These are phyloP conservation scores for Penicillium manginii DNA, from an alignment of 495 filamentous ascomycete genomes.

Conservation along the genomic window DNA sequence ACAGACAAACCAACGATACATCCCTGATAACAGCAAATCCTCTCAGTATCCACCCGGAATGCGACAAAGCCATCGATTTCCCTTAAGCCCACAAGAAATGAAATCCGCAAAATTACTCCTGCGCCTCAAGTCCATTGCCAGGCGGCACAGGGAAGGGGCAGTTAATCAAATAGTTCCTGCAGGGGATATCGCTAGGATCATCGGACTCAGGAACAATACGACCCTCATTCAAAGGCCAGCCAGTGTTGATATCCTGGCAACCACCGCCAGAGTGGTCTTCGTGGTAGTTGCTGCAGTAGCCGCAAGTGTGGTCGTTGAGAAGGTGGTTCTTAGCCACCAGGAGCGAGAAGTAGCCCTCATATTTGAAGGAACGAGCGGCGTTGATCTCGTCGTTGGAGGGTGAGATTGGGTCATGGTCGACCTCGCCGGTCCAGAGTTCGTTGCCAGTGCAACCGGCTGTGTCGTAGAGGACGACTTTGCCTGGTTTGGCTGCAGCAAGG, in stretches of 20 bases:
- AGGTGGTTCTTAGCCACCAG: constrained; percentile 11
- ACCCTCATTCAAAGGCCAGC: constrained; percentile 10
- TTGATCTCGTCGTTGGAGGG: constrained; percentile 12
- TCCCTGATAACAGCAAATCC: not conserved
- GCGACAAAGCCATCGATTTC: not conserved
- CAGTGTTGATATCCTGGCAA: constrained; percentile 13
- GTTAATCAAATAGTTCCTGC: constrained; percentile 10
- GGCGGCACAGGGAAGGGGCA: constrained; percentile 10
- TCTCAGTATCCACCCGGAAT: not conserved
- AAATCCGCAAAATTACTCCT: not conserved
- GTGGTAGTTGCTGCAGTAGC: constrained; percentile 12
- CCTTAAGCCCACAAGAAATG: not conserved
- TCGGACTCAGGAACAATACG: constrained; percentile 7
- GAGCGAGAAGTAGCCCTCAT: constrained; percentile 11
- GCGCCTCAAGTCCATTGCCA: constrained; percentile 11
- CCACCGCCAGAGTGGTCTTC: constrained; percentile 10
- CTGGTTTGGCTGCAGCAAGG: constrained; percentile 4
- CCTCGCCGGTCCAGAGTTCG: constrained; percentile 8
- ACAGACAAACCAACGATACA: too few relatives aligned
- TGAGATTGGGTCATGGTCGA: constrained; percentile 7
- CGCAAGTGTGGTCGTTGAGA: constrained; percentile 10
- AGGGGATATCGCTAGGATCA: constrained; percentile 11
- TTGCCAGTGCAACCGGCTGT: constrained; percentile 8
- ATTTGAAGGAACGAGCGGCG: constrained; percentile 10
- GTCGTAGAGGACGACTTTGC: constrained; percentile 11